Base-by-base conservation (phyloP, 306 rosid species). In the Astragalus membranaceus region DNA sequence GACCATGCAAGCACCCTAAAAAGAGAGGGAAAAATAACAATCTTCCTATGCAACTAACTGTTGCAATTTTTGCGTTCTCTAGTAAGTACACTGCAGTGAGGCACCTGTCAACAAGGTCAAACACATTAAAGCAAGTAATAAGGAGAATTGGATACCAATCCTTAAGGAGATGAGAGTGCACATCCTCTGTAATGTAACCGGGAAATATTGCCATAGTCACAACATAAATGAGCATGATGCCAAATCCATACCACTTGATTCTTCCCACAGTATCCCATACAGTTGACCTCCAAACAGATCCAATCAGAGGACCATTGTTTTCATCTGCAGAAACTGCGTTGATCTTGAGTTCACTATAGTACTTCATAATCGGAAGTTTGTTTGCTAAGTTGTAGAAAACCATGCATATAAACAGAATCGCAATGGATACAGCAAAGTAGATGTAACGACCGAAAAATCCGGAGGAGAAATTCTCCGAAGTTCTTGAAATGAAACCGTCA, bases 151-250 rank as follows among this genome's bases (percentile, higher is more conserved):
- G 35, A 54, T 89, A 89, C 98, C 96, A 92, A 64, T 92, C 96
- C 84, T 85, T 85, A 14, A 92, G 85, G 41, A 85, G 53, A 53
- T 77, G 62, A 55, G 96, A 92, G 75, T 88, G 94, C 50, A 92
- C 98, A 75, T 92, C 98, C 73, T 92, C 96, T 8, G 96, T 92
- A 5, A 92, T 81, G 83, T 78, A 89, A 44, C 98, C 98, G 1
- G 98, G 96, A 80, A 87, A 92, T 72, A 92, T 92, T 4, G 96
- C 58, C 48, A 92, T 73, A 49, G 98, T 92, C 74, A 92, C 96
- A 10, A 80, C 4, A 67, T 92, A 92, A 69, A 89, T 72, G 44
- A 88, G 88, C 62, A 86, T 7, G 47, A 88, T 70, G 67, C 95
- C 94, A 20, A 84, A 30, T n/a, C 96, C 98, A n/a, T 87, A 85